A percentile compares a stretch with the other conserved stretches of the same genome.
phyloP scores from a whole-genome alignment of 2,329 filamentous ascomycete species.

The Beauveria sp. region DNA sequence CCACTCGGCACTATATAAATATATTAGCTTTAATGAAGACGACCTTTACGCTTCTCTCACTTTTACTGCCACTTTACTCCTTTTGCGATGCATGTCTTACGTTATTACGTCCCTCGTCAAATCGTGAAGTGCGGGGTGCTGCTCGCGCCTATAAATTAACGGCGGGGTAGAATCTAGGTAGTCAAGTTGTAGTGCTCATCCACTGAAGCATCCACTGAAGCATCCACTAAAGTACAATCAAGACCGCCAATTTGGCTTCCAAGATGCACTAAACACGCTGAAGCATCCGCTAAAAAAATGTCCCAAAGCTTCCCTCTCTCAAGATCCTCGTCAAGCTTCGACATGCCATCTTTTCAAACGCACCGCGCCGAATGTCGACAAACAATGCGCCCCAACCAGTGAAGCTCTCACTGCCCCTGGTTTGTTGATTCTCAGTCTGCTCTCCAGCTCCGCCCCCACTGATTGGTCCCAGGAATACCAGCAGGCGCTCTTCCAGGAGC shows the following conservation, averaged over 20 bases:
- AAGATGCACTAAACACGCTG: background rate
- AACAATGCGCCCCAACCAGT: conserved; percentile 57
- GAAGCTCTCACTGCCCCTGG: conserved; percentile 66
- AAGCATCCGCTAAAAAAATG: background rate
- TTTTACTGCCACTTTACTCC: no score
- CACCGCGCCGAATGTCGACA: conserved; percentile 40
- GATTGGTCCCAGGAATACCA: conserved; percentile 64
- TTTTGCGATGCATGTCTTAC: no score
- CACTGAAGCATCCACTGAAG: background rate
- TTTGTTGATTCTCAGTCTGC: conserved; percentile 13
- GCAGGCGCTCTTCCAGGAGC: conserved; percentile 87
- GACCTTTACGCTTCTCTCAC: background rate
- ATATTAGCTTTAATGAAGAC: background rate
- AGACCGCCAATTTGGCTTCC: background rate
- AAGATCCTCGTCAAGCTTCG: background rate
- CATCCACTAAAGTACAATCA: background rate
- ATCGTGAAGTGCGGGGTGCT: conserved; percentile 1
- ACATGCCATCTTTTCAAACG: background rate
- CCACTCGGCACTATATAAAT: background rate
- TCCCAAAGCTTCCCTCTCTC: background rate
- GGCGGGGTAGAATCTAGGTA: background rate
- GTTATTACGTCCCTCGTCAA: background rate
- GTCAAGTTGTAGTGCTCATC: background rate
- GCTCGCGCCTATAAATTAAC: background rate
- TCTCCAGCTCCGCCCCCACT: conserved; percentile 10